Base-by-base conservation (phyloP, 2,329 filamentous ascomycete species). In the Aspergillus thermomutatus region DNA sequence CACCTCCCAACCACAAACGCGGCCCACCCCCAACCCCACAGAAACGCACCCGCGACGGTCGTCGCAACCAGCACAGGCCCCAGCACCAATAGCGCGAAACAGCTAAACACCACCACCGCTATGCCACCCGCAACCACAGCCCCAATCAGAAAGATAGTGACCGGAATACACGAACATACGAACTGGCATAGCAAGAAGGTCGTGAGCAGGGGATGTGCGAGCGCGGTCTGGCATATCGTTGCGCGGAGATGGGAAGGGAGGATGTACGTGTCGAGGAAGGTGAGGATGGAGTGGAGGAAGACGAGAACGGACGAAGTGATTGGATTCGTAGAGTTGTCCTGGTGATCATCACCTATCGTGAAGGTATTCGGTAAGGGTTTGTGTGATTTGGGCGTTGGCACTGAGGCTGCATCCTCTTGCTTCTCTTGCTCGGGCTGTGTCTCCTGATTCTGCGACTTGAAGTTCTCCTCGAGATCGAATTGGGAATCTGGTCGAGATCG, bases 21-120 rank as follows among this genome's bases (percentile, higher is more conserved):
- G 14, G 80, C 82, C 8, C 88, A 75, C 7, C 81, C 85, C 85
- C 87, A 90, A 19, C 83, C 73, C 84, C 89, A 93, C 59, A 88
- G 73, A 58, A 87, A 80, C 1, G 86, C 75, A 4, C 84, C 88
- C 23, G 86, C 71, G 49, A 81, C 81, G 11, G 82, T 84, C 2
- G 87, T 87, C 60, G 90, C 71, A 71, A 90, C 83, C 40, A 93
- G 75, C 0, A 85, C 82, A 1, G 89, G 89, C 0, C 90, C 75
- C 17, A 94, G 80, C 43, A 92, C 69, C 49, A 90, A 69, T 10
- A 89, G 76, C 2, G 87, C 88, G 47, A 90, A 71, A 6, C 82
- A 64, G 4, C 75, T 80, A 45, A 83, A 71, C 19, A 85, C 60
- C 41, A 90, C 66, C 11, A 86, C 87, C 28, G 81, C 80, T 45